These are phyloP conservation scores for Russula dissimulans DNA, from an alignment of 768 basidiomycete genomes.

Conservation along the genomic window DNA sequence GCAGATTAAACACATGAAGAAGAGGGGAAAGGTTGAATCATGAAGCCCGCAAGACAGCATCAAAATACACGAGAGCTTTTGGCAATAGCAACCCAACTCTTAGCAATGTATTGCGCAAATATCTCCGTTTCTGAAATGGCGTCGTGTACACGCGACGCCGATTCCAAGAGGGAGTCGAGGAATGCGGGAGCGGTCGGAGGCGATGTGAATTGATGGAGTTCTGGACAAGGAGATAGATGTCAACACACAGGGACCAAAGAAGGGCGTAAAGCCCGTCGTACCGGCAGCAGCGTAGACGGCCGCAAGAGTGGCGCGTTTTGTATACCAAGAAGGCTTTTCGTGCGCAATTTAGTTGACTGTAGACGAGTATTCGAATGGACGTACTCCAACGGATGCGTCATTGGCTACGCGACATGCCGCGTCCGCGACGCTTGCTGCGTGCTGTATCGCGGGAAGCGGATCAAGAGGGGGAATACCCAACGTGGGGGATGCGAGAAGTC, in stretches of 20 bases:
- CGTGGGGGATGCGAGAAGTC: constrained; percentile 49
- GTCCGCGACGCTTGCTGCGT: constrained; percentile 55
- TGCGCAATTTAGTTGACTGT: neutral
- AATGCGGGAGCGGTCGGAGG: constrained; percentile 58
- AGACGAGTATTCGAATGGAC: constrained; percentile 16
- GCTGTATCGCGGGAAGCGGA: constrained; percentile 48
- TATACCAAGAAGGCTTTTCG: constrained; percentile 69
- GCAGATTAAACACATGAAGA: too few relatives aligned
- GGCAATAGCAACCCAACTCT: constrained; percentile 64
- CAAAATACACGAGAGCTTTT: constrained; percentile 53
- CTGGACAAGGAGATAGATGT: constrained; percentile 22
- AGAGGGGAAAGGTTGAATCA: too few relatives aligned
- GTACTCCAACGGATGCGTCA: constrained; percentile 50
- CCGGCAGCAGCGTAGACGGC: constrained; percentile 66
- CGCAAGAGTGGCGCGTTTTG: constrained; percentile 54
- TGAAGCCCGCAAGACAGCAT: constrained; percentile 10
- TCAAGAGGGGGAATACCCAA: constrained; percentile 45
- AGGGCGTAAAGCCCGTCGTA: constrained; percentile 21
- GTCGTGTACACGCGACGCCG: constrained; percentile 36
- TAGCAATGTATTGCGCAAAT: constrained; percentile 52
- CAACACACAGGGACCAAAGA: neutral
- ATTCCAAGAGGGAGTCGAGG: constrained; percentile 52
- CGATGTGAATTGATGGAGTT: constrained; percentile 76
- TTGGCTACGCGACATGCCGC: constrained; percentile 55
- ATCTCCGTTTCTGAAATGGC: constrained; percentile 43